Evolutionary conservation across 1,284 basidiomycete species (phyloP), one percentile per base, ranked within the genome.

Genomic region (Pseudozyma pruni): DNA sequence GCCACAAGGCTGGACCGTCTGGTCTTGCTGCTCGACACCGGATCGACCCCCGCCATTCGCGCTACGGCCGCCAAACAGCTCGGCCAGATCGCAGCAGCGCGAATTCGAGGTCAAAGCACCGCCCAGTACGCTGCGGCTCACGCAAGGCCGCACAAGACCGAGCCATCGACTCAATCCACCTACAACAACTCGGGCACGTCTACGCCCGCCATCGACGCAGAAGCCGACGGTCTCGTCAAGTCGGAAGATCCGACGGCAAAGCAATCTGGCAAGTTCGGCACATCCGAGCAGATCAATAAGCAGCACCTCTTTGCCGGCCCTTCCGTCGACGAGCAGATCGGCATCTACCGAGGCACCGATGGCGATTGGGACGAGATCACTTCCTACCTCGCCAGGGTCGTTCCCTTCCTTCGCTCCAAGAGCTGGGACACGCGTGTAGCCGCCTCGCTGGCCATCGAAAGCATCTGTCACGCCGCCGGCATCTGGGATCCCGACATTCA

Each of bases 11-110:
- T 95, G 85, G 93, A 95, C 86, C 88, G 93, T 83, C 89, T 95
- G 85, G 90, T 95, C 77, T 88, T 91, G 81, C 86, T 95, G 45
- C 88, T 95, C 78, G 93, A 94, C 83, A 91, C 91, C 40, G 94
- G 93, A 44, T 93, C 93, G 27, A 92, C 91, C 3, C 85, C 87
- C 45, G 90, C 91, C 44, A 90, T 95, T 60, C 88, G 92, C 79
- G 89, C 89, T 66, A 94, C 93, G 16, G 93, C 94, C 4, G 93
- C 93, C 9, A 92, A 92, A 79, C 94, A 96, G 83, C 87, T 96
- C 39, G 94, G 92, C 1, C 91, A 94, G 76, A 87, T 95, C 56
- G 93, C 93, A 3, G 75, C 76, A 10, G 67, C 72, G 20, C 76
- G 68, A 88, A 89, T 76, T 88, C 87, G 75, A 56, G 66, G 64